Evolutionary conservation across 1,139 yeast species (phyloP).

Genomic region (Lodderomyces metapsilosis): DNA sequence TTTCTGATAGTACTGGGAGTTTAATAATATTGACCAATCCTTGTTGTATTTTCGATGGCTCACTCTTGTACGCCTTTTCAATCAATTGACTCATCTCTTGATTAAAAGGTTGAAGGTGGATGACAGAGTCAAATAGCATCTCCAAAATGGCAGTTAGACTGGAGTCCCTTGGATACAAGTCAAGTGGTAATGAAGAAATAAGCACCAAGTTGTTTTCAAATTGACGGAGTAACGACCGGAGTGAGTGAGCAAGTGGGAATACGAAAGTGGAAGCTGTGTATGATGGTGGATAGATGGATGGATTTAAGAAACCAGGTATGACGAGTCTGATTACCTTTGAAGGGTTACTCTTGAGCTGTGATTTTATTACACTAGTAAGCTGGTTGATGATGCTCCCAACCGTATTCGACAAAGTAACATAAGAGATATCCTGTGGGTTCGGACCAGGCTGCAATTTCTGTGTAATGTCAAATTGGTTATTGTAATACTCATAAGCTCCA

Average conservation of each 20-base stretch:
- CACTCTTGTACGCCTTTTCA: conserved; percentile 66
- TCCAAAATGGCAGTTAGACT: conserved; percentile 57
- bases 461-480: conserved; percentile 75
- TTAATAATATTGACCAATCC: conserved; percentile 79
- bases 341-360: conserved; percentile 29
- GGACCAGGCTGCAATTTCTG: conserved; percentile 69
- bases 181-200: conserved; percentile 57
- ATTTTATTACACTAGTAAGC: conserved; percentile 40
- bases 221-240: conserved; percentile 55
- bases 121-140: conserved; percentile 60
- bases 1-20: conserved; percentile 68
- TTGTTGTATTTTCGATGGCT: conserved; percentile 77
- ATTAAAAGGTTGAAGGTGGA: conserved; percentile 81
- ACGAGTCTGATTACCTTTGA: conserved; percentile 60
- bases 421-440: conserved; percentile 56
- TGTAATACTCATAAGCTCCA: conserved; percentile 49
- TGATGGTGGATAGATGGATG: conserved; percentile 67
- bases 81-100: conserved; percentile 67
- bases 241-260: conserved; percentile 60
- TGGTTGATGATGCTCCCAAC: conserved; percentile 32
- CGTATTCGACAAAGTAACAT: conserved; percentile 38
- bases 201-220: conserved; percentile 49
- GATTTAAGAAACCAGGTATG: conserved; percentile 76
- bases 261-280: conserved; percentile 48
- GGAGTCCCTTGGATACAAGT: conserved; percentile 59